Percentiles rank a stretch among this genome's conserved stretches.
Conservation (phyloP, 2,329 filamentous ascomycete genomes). For the Aspergillus sp. region DNA sequence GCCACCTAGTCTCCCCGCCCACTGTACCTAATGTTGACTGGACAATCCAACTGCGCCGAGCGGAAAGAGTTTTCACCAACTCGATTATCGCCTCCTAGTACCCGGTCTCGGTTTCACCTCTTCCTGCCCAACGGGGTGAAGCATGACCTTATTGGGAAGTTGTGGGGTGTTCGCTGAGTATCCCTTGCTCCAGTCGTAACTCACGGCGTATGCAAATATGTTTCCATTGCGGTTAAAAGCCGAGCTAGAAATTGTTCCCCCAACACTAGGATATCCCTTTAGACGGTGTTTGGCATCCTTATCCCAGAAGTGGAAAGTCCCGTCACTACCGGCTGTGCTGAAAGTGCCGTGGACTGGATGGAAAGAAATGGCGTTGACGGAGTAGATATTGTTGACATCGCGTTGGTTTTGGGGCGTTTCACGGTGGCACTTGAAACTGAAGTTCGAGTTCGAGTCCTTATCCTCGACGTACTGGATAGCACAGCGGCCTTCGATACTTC, state of each 20-base stretch:
- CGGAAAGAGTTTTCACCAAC: neutral
- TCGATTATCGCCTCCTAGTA: constrained; percentile 41
- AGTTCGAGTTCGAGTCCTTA: constrained; percentile 87
- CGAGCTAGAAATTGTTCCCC: constrained; percentile 84
- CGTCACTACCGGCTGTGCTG: constrained; percentile 91
- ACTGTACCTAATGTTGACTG: neutral
- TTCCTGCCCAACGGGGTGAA: constrained; percentile 71
- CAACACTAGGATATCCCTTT: constrained; percentile 82
- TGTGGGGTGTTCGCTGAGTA: constrained; percentile 78
- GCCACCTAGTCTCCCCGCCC: neutral
- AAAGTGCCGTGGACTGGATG: constrained; percentile 98
- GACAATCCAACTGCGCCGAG: neutral
- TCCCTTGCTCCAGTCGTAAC: constrained; percentile 98
- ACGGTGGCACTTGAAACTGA: constrained; percentile 98
- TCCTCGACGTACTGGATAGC: constrained; percentile 99
- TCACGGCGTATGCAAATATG: constrained; percentile 85
- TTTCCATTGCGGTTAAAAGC: constrained; percentile 85
- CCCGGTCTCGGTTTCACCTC: constrained; percentile 60
- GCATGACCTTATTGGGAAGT: constrained; percentile 74
- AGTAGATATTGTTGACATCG: constrained; percentile 84
- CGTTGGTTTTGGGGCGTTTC: constrained; percentile 63
- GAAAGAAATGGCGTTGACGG: constrained; percentile 97
- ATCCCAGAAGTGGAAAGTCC: constrained; percentile 79
- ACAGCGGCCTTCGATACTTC: constrained; percentile 94
- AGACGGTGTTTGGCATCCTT: constrained; percentile 85